These are phyloP conservation scores for Xylaria multiplex DNA, from an alignment of 2,329 filamentous ascomycete genomes.

Conservation along the genomic window DNA sequence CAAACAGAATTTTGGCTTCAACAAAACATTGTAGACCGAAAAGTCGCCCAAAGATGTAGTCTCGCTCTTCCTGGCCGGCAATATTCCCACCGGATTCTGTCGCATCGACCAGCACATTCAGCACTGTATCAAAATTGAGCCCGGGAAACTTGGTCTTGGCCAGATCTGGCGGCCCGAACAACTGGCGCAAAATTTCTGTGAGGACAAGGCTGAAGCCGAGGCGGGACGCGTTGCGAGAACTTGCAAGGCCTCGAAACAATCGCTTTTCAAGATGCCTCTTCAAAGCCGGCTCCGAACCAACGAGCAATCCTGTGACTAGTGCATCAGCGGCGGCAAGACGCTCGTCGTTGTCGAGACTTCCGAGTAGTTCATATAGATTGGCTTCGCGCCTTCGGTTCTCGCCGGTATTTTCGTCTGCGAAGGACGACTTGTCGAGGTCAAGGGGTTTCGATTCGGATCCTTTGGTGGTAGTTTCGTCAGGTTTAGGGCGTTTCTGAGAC, in stretches of 20 bases:
- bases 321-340: constrained; percentile 68
- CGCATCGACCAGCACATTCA: constrained; percentile 65
- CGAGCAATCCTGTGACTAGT: constrained; percentile 66
- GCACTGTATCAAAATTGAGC: constrained; percentile 65
- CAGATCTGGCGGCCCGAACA: constrained; percentile 66
- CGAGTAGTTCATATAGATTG: constrained; percentile 68
- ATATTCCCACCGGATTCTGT: constrained; percentile 64
- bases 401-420: constrained; percentile 61
- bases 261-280: constrained; percentile 70
- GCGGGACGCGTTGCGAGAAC: constrained; percentile 86
- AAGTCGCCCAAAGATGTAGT: constrained; percentile 84
- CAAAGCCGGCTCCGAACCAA: constrained; percentile 63
- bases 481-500: constrained; percentile 52
- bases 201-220: constrained; percentile 90
- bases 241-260: constrained; percentile 88
- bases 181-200: constrained; percentile 79
- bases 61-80: constrained; percentile 79
- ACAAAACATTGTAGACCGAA: constrained; percentile 91
- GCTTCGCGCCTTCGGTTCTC: constrained; percentile 69
- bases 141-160: constrained; percentile 60
- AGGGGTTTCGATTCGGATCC: constrained; percentile 41
- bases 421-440: constrained; percentile 56
- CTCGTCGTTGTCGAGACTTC: constrained; percentile 66
- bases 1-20: constrained; percentile 77
- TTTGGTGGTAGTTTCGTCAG: constrained; percentile 42